These are phyloP conservation scores for Arabidopsis suecica DNA, from an alignment of 345 rosid genomes.

Conservation along the genomic window DNA sequence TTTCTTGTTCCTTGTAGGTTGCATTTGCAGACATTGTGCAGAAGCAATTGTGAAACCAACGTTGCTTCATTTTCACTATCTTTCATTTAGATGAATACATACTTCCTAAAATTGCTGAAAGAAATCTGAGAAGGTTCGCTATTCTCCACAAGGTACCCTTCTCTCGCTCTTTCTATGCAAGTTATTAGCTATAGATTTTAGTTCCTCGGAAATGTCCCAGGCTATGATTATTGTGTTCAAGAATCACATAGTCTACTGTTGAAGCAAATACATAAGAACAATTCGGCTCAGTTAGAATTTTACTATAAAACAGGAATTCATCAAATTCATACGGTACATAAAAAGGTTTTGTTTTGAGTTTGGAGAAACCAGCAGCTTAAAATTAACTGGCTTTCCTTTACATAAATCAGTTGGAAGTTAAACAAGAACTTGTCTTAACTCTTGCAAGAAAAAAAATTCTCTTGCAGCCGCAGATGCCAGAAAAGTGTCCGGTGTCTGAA, in stretches of 20 bases:
- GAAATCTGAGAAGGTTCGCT: conserved; percentile 74
- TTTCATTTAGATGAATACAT: conserved; percentile 70
- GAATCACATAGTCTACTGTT: not conserved
- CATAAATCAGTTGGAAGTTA: not conserved
- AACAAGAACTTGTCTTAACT: conserved; percentile 7
- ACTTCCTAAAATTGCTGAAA: conserved; percentile 93
- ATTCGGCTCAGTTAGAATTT: not conserved
- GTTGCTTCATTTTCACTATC: not conserved
- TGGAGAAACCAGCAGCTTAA: conserved; percentile 6
- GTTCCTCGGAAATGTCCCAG: not conserved
- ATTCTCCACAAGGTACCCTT: conserved; percentile 54
- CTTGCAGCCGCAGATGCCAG: conserved; percentile 61
- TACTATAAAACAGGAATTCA: not conserved
- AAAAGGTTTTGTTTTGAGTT: not conserved
- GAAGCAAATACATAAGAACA: not conserved
- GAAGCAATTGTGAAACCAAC: not conserved
- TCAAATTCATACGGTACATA: not conserved
- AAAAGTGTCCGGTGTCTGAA: conserved; percentile 75
- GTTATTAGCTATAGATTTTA: conserved; percentile 3
- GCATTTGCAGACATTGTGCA: conserved; percentile 23
- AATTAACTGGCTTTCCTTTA: not conserved
- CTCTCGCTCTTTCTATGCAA: conserved; percentile 9
- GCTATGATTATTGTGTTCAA: not conserved
- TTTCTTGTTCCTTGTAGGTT: not conserved
- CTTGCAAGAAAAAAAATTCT: not conserved